Percentiles rank a stretch among this genome's conserved stretches.
Evolutionary conservation across 163 green algal genomes (phyloP).

Genomic region (Scenedesmus sp.): DNA sequence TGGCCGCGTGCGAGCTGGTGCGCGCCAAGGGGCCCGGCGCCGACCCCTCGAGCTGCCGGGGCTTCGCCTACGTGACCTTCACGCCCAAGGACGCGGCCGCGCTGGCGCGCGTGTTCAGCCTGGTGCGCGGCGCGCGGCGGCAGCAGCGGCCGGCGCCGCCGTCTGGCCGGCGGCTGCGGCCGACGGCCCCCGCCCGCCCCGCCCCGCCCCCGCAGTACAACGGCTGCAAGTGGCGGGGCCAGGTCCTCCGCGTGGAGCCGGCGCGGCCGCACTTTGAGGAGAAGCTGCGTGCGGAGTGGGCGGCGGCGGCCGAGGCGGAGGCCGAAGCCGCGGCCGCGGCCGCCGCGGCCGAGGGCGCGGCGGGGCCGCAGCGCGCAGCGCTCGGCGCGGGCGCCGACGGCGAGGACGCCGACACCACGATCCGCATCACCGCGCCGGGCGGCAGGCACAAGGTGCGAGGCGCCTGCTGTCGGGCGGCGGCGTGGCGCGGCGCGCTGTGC

Average conservation of each 20-base stretch:
- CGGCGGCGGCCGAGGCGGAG: too few species aligned
- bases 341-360: slow-evolving; percentile 10
- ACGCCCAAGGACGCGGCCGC: slow-evolving; percentile 55
- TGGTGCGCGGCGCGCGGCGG: slow-evolving; percentile 42
- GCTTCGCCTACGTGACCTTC: slow-evolving; percentile 77
- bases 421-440: slow-evolving; percentile 42
- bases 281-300: slow-evolving; percentile 52
- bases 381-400: not conserved
- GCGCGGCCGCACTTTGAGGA: slow-evolving; percentile 59
- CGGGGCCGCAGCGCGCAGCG: slow-evolving; percentile 2
- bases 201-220: slow-evolving; percentile 70
- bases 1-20: slow-evolving; percentile 56
- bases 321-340: slow-evolving; percentile 2
- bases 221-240: slow-evolving; percentile 74
- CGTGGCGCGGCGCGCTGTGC: not conserved
- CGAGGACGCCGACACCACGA: not conserved
- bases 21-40: slow-evolving; percentile 33
- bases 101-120: slow-evolving; percentile 64
- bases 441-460: slow-evolving; percentile 34
- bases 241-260: slow-evolving; percentile 65
- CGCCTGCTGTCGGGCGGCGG: not conserved
- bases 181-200: too few species aligned
- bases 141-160: not conserved
- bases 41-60: slow-evolving; percentile 40
- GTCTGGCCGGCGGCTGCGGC: not conserved